These are phyloP conservation scores for Aegilops sharonensis DNA, from an alignment of 176 grass and related monocot genomes.

Conservation along the genomic window DNA sequence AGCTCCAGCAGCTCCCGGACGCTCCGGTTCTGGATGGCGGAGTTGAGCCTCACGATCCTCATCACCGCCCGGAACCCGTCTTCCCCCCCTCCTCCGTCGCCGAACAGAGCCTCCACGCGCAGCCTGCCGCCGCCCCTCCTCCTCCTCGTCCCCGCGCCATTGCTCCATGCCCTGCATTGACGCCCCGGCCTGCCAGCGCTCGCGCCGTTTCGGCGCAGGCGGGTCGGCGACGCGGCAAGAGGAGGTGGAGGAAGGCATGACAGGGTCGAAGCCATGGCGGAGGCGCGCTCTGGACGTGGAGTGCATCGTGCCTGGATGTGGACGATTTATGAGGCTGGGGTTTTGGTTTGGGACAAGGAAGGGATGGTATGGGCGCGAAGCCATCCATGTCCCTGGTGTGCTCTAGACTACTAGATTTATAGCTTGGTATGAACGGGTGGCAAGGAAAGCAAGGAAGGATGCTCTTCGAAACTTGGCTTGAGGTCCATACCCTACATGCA, in stretches of 20 bases:
- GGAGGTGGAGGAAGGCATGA: not conserved
- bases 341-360: slow-evolving; percentile 50
- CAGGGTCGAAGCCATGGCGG: slow-evolving; percentile 24
- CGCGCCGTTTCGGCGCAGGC: not conserved
- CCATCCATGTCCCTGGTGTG: slow-evolving; percentile 31
- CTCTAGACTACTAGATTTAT: not conserved
- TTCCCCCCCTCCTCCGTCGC: not conserved
- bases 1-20: slow-evolving; percentile 53
- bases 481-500: not conserved
- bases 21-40: slow-evolving; percentile 71
- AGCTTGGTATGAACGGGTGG: not conserved
- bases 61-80: slow-evolving; percentile 41
- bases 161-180: not conserved
- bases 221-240: not conserved
- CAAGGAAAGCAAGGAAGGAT: slow-evolving; percentile 47
- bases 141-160: not conserved
- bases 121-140: not conserved
- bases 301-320: not conserved
- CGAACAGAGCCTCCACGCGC: slow-evolving; percentile 25
- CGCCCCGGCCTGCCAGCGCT: not conserved
- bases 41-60: slow-evolving; percentile 55
- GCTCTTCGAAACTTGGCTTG: slow-evolving; percentile 27
- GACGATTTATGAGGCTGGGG: slow-evolving; percentile 18
- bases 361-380: slow-evolving; percentile 60
- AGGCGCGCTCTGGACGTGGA: not conserved